Conservation (phyloP, 139 green algal species). For the Nannochloris sp. region DNA sequence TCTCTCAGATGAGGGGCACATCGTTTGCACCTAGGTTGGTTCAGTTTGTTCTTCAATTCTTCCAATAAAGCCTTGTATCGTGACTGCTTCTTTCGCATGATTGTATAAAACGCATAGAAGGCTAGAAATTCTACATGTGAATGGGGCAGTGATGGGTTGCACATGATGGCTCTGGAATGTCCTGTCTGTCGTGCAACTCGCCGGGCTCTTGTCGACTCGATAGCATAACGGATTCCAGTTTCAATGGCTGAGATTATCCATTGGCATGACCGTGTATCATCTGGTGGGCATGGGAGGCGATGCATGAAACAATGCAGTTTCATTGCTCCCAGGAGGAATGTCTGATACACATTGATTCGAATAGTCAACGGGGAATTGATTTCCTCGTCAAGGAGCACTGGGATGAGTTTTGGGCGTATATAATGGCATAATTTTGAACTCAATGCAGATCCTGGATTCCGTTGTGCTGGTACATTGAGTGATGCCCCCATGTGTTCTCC, state of each 20-base stretch:
- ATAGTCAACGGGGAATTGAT: conserved; percentile 67
- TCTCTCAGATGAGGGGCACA: conserved; percentile 29
- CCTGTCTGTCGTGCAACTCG: conserved; percentile 10
- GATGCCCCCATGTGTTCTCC: conserved; percentile 37
- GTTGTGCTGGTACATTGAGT: conserved; percentile 51
- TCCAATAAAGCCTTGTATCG: conserved; percentile 25
- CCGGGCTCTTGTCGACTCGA: conserved; percentile 1
- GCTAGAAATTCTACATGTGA: conserved; percentile 38
- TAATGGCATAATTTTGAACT: conserved; percentile 56
- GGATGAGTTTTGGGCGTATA: conserved; percentile 77
- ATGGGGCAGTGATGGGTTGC: conserved; percentile 3
- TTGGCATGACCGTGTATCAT: neutral
- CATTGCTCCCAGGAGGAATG: conserved; percentile 68
- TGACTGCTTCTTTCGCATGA: conserved; percentile 51
- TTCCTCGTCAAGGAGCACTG: conserved; percentile 69
- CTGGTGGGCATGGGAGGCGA: conserved; percentile 32
- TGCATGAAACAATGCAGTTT: conserved; percentile 61
- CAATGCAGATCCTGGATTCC: conserved; percentile 32
- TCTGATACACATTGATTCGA: conserved; percentile 80
- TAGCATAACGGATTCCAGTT: conserved; percentile 16
- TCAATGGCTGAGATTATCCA: conserved; percentile 14
- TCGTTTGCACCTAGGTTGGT: conserved; percentile 9
- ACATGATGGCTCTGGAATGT: neutral
- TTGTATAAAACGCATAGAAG: conserved; percentile 46
- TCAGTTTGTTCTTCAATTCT: conserved; percentile 27